Base-by-base conservation (phyloP, 805 yeast genomes). In the Schwanniomyces vanrijiae region DNA sequence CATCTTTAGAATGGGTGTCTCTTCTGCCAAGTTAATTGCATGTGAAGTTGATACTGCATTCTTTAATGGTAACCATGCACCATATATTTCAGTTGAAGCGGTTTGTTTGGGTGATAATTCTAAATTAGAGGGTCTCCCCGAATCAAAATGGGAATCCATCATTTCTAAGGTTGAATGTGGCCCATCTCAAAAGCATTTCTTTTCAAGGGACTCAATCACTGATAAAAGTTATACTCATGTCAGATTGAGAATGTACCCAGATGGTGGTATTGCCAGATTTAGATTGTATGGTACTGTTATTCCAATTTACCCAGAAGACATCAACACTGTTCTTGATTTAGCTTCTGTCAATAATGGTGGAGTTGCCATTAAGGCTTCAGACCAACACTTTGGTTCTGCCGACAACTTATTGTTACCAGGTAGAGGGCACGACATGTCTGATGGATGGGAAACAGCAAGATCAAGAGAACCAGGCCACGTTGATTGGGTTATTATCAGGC, bases 401-500 rank as follows among this genome's bases (percentile, higher is more conserved):
- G 95, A 88, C 65, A 92, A 92, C 70, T 73, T 92, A 51, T 71
- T 92, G 47, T 73, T 92, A 46, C 97, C 97, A 2, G 98, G 98
- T 13, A 82, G 97, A 50, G 99, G 99, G 44, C 81, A 78, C 58
- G 97, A 92, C 66, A 92, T 92, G 98, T 82, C 94, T 43, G 98
- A 94, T 62, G 99, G 99, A 11, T 92, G 99, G 99, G 99, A 92
- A 65, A 92, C 99, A 20, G 82, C 81, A 58, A 82, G 99, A 64
- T 90, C 97, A 1, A 80, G 98, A 64, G 75, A 71, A 10, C 80
- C 83, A 3, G 90, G 88, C 38, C 98, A 92, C 64, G 83, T 80
- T 33, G 99, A 92, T 73, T 92, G 97, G 97, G 96, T 83, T 2
- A 80, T 89, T 44, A 79, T 92, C 48, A 81, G 85, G 56, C 77